Percentiles rank a stretch among this genome's conserved stretches.
These are phyloP conservation scores for Phoenix roebelenii DNA, from an alignment of 176 grass and related monocot genomes.

Conservation along the genomic window DNA sequence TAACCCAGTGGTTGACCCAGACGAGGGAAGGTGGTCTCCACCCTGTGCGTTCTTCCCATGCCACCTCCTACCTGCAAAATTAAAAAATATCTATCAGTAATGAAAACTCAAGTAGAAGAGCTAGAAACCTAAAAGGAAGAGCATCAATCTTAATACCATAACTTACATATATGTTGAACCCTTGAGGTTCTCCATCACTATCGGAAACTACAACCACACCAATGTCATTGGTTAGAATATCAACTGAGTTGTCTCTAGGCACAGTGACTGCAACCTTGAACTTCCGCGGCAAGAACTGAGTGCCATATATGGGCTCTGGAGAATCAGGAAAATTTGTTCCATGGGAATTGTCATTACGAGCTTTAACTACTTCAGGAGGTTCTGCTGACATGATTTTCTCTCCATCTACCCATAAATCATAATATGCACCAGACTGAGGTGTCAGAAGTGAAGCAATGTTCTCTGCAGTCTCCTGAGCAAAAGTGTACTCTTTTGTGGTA, in stretches of 20 bases:
- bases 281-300: conserved; percentile 92
- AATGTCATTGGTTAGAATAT: conserved; percentile 94
- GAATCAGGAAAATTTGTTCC: conserved; percentile 88
- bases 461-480: conserved; percentile 83
- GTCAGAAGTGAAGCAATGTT: conserved; percentile 82
- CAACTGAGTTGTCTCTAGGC: conserved; percentile 85
- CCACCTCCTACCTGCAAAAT: conserved; percentile 87
- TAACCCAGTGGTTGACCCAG: conserved; percentile 81
- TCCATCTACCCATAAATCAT: conserved; percentile 97
- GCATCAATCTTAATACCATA: too few species aligned
- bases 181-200: conserved; percentile 67
- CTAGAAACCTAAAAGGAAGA: neutral
- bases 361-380: conserved; percentile 70
- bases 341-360: conserved; percentile 79
- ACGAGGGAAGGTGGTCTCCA: conserved; percentile 85
- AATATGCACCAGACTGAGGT: conserved; percentile 85
- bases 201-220: conserved; percentile 92
- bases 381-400: conserved; percentile 97
- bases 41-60: conserved; percentile 92
- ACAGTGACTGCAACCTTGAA: conserved; percentile 92
- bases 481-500: conserved; percentile 53
- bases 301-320: conserved; percentile 86
- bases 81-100: too few species aligned
- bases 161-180: conserved; percentile 92
- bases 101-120: too few species aligned